A percentile compares a stretch with the other conserved stretches of the same genome.
These are phyloP conservation scores for Carex scoparia DNA, from an alignment of 176 grass and related monocot species.

Conservation along the genomic window DNA sequence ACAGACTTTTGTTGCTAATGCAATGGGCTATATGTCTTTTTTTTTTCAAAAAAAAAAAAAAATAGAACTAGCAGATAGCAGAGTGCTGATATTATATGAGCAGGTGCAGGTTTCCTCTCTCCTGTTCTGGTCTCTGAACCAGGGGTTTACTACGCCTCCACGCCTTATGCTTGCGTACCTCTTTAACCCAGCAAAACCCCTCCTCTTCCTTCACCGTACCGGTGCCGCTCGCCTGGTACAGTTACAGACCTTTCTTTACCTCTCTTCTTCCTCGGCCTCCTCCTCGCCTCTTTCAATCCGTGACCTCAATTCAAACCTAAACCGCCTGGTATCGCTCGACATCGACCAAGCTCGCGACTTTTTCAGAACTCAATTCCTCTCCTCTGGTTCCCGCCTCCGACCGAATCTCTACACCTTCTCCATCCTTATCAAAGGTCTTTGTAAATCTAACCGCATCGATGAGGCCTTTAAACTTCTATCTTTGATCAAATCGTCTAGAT, in stretches of 20 bases:
- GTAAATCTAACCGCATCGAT: conserved; percentile 28
- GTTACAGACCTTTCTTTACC: neutral
- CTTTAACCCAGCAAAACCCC: neutral
- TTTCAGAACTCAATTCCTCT: conserved; percentile 19
- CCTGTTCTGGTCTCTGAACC: neutral
- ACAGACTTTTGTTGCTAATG: too few relatives aligned
- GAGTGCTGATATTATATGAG: neutral
- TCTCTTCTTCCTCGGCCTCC: conserved; percentile 10
- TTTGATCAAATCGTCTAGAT: conserved; percentile 21
- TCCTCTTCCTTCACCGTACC: conserved; percentile 8
- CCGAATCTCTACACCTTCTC: conserved; percentile 28
- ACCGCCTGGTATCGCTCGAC: conserved; percentile 28
- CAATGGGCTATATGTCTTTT: too few relatives aligned
- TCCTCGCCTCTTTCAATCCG: conserved; percentile 7
- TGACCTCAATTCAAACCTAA: conserved; percentile 24
- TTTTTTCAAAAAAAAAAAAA: too few relatives aligned
- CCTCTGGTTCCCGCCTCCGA: neutral
- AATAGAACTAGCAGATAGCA: too few relatives aligned
- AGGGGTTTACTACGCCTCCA: neutral
- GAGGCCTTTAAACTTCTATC: conserved; percentile 33
- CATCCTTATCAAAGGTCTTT: conserved; percentile 40
- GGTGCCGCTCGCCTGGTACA: neutral
- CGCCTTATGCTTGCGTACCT: neutral
- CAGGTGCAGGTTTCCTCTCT: neutral
- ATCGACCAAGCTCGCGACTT: conserved; percentile 26